Percentiles rank a stretch among this genome's conserved stretches.
Evolutionary conservation across 2,329 filamentous ascomycete genomes (phyloP).

Genomic region (Camillea tinctor): DNA sequence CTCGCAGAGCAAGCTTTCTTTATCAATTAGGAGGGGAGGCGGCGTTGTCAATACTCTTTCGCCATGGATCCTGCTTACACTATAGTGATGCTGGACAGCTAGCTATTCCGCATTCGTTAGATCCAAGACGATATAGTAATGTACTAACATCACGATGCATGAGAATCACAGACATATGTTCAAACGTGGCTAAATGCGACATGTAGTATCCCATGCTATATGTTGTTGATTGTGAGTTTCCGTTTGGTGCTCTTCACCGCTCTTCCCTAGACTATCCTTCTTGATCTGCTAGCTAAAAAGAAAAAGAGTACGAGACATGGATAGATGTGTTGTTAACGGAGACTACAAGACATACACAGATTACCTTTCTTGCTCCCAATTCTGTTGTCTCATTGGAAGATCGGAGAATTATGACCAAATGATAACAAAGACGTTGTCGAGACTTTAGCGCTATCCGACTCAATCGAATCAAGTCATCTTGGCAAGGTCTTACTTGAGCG

Average conservation of each 20-base stretch:
- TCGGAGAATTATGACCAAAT: constrained; percentile 2
- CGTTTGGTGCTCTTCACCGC: constrained; percentile 13
- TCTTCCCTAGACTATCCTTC: constrained; percentile 3
- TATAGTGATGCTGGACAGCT: constrained; percentile 8
- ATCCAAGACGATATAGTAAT: constrained; percentile 11
- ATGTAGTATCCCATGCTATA: constrained; percentile 10
- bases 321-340: constrained; percentile 5
- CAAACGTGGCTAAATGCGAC: constrained; percentile 11
- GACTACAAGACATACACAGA: constrained; percentile 5
- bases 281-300: constrained; percentile 2
- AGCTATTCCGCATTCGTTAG: constrained; percentile 7
- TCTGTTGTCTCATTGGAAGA: constrained; percentile 5
- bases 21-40: constrained; percentile 5
- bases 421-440: constrained; percentile 15
- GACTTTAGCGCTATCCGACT: not conserved
- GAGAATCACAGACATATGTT: constrained; percentile 9
- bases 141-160: constrained; percentile 18
- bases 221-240: not conserved
- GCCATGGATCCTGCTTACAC: not conserved
- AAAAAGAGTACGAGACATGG: not conserved
- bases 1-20: constrained; percentile 3
- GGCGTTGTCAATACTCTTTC: constrained; percentile 10
- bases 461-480: not conserved
- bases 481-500: not conserved
- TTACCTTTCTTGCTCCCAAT: constrained; percentile 1